Evolutionary conservation across 139 green algal species (phyloP).

Genomic region (Chlamydomonas applanata): DNA sequence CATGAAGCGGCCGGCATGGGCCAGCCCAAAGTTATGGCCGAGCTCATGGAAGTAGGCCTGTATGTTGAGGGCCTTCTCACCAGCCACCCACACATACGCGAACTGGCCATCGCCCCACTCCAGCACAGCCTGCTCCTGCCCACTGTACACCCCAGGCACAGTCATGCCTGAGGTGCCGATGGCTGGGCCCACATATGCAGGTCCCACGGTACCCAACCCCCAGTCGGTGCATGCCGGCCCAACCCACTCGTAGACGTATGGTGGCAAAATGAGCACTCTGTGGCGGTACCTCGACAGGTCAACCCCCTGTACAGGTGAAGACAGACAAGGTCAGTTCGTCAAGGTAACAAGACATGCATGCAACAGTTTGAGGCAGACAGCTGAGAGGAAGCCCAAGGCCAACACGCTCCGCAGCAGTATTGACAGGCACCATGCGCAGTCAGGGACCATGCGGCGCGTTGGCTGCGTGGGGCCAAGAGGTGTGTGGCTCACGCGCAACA

Average conservation of each 20-base stretch:
- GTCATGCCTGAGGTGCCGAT: neutral
- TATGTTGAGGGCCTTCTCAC: neutral
- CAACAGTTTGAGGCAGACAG: no score
- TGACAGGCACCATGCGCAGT: no score
- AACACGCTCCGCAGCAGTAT: no score
- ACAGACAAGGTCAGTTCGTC: no score
- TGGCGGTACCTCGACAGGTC: conserved; percentile 18
- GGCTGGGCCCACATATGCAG: neutral
- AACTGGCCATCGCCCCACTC: neutral
- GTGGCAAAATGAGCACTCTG: conserved; percentile 21
- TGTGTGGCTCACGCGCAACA: no score
- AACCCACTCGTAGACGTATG: neutral
- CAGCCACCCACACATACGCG: conserved; percentile 4
- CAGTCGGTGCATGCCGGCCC: conserved; percentile 11
- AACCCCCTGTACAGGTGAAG: neutral
- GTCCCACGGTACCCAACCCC: conserved; percentile 17
- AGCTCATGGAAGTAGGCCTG: conserved; percentile 32
- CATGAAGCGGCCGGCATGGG: no score
- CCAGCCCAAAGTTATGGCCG: conserved; percentile 13
- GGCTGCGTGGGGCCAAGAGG: no score
- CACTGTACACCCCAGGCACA: neutral
- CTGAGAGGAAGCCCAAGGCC: no score
- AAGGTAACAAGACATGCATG: no score
- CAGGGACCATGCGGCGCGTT: no score
- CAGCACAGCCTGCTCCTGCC: no score